Evolutionary conservation across 352 stramenopile genomes (phyloP).

Genomic region (Phytophthora pseudosyringae): DNA sequence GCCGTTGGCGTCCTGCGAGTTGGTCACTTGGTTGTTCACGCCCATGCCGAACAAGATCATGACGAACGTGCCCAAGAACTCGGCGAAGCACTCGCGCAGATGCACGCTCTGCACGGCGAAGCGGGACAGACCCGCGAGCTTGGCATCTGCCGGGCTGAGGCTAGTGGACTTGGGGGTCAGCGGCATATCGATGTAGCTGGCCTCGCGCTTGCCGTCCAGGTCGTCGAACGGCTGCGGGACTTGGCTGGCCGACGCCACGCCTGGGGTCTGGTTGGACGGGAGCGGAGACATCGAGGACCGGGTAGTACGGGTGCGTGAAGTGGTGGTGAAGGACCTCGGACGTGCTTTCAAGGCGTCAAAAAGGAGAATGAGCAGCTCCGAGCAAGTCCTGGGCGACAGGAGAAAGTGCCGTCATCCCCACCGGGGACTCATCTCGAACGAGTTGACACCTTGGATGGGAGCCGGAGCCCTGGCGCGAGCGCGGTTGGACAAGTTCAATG

Average conservation of each 20-base stretch:
- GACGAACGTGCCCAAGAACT: slow-evolving; percentile 51
- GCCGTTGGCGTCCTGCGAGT: slow-evolving; percentile 50
- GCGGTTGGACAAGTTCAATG: slow-evolving; percentile 30
- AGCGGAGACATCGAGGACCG: slow-evolving; percentile 17
- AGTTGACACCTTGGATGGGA: neutral
- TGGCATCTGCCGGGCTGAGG: neutral
- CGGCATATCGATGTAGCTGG: slow-evolving; percentile 29
- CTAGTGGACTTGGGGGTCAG: slow-evolving; percentile 17
- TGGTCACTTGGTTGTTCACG: slow-evolving; percentile 61
- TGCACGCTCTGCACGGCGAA: slow-evolving; percentile 39
- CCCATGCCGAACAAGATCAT: slow-evolving; percentile 39
- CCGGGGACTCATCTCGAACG: slow-evolving; percentile 9
- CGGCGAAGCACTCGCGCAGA: slow-evolving; percentile 47
- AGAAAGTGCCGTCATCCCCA: neutral
- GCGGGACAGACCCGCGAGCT: slow-evolving; percentile 1
- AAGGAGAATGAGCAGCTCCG: slow-evolving; percentile 25
- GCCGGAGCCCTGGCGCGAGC: slow-evolving; percentile 18
- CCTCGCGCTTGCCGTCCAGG: slow-evolving; percentile 25
- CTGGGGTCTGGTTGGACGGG: slow-evolving; percentile 25
- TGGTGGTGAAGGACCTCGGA: slow-evolving; percentile 3
- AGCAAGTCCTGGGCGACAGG: no score
- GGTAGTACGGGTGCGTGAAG: neutral
- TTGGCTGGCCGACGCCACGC: slow-evolving; percentile 16
- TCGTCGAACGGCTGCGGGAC: slow-evolving; percentile 23
- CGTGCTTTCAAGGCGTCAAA: slow-evolving; percentile 22